These are phyloP conservation scores for Citrus cavaleriei DNA, from an alignment of 345 rosid genomes.

Conservation along the genomic window DNA sequence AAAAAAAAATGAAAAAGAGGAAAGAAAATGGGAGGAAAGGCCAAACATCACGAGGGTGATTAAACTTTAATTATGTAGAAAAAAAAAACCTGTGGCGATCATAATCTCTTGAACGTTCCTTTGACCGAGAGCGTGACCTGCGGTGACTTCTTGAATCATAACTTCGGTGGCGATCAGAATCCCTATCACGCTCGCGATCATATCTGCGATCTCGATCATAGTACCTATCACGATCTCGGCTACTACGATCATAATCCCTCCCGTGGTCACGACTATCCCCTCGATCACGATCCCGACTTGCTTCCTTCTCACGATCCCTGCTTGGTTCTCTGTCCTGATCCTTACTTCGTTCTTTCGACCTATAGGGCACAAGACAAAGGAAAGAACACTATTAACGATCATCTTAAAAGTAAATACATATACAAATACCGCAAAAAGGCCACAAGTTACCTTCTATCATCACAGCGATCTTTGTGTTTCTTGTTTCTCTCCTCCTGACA, in stretches of 20 bases:
- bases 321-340: constrained; percentile 31
- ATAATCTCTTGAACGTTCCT: constrained; percentile 72
- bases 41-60: background rate
- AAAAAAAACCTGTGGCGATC: constrained; percentile 69
- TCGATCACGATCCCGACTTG: constrained; percentile 59
- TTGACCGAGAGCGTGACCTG: constrained; percentile 83
- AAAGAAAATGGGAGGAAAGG: background rate
- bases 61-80: background rate
- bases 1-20: too few species aligned
- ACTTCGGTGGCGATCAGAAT: constrained; percentile 62
- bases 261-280: constrained; percentile 76
- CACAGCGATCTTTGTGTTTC: constrained; percentile 53
- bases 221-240: constrained; percentile 80
- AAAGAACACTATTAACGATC: background rate
- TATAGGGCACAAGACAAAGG: constrained; percentile 15
- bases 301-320: constrained; percentile 48
- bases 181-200: constrained; percentile 62
- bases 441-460: constrained; percentile 42
- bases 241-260: constrained; percentile 82
- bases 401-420: background rate
- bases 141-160: constrained; percentile 75
- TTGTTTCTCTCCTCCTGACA: constrained; percentile 86
- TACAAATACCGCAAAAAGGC: background rate
- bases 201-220: constrained; percentile 68
- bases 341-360: constrained; percentile 77